Percentiles rank a stretch among this genome's conserved stretches.
Evolutionary conservation across 2,329 filamentous ascomycete genomes (phyloP).

Genomic region (Pseudogymnoascus sp.): DNA sequence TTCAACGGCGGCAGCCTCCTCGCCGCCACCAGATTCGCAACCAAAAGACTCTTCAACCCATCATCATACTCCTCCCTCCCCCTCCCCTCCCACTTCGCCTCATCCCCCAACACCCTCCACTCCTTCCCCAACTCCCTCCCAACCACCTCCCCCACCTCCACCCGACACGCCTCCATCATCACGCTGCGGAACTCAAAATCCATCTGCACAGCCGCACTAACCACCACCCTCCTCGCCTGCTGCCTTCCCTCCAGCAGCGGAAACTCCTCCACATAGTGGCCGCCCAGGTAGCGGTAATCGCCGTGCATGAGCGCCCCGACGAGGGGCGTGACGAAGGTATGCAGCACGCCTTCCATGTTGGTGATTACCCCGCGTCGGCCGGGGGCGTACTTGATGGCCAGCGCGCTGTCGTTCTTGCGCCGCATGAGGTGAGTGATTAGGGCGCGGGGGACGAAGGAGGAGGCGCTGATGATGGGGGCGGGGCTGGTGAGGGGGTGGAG

Average conservation of each 20-base stretch:
- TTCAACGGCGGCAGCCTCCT: constrained; percentile 14
- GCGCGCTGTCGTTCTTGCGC: constrained; percentile 18
- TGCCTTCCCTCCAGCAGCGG: background rate
- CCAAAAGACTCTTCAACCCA: constrained; percentile 17
- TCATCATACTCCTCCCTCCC: constrained; percentile 19
- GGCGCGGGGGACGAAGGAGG: constrained; percentile 16
- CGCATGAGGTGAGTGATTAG: constrained; percentile 20
- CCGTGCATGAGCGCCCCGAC: constrained; percentile 18
- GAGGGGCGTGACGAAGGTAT: constrained; percentile 23
- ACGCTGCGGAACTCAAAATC: constrained; percentile 23
- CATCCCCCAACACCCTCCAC: constrained; percentile 13
- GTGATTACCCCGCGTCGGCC: constrained; percentile 17
- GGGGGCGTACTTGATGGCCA: constrained; percentile 18
- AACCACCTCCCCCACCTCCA: constrained; percentile 10
- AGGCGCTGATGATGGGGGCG: constrained; percentile 20
- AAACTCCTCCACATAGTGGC: constrained; percentile 19
- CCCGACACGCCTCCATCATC: constrained; percentile 20
- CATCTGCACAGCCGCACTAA: constrained; percentile 22
- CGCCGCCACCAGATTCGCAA: constrained; percentile 17
- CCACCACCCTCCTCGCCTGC: constrained; percentile 18
- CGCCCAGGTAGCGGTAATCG: constrained; percentile 18
- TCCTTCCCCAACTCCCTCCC: constrained; percentile 13
- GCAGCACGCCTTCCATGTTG: constrained; percentile 24
- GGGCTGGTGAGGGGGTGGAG: constrained; percentile 10
- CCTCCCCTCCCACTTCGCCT: constrained; percentile 17